Conservation (phyloP, 2,329 filamentous ascomycete species). For the Alternaria hordeiaustralica region DNA sequence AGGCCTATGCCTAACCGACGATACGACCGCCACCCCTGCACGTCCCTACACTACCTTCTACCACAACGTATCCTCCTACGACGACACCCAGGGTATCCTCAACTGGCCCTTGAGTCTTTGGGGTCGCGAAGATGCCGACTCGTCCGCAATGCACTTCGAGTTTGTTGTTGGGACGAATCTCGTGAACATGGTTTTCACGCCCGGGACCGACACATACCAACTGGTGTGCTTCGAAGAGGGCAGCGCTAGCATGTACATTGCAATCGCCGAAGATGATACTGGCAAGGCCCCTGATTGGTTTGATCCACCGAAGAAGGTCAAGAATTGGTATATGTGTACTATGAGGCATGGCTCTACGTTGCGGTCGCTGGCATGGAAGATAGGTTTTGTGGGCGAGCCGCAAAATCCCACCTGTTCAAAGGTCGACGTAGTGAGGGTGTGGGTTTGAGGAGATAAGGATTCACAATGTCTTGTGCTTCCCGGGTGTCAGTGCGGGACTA, state of each 20-base stretch:
- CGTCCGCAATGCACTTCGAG: slow-evolving; percentile 40
- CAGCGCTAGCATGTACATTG: slow-evolving; percentile 42
- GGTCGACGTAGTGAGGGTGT: slow-evolving; percentile 47
- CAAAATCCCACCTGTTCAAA: slow-evolving; percentile 54
- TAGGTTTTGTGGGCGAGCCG: slow-evolving; percentile 43
- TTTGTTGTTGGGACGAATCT: slow-evolving; percentile 46
- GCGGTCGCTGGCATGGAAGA: slow-evolving; percentile 50
- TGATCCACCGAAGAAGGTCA: slow-evolving; percentile 23
- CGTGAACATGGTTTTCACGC: slow-evolving; percentile 48
- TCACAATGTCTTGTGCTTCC: not conserved
- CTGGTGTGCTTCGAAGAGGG: slow-evolving; percentile 48
- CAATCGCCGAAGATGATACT: slow-evolving; percentile 37
- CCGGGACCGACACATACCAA: slow-evolving; percentile 21
- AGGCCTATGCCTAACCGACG: slow-evolving; percentile 38
- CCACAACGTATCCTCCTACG: slow-evolving; percentile 33
- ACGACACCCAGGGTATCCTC: slow-evolving; percentile 17
- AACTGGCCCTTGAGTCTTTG: slow-evolving; percentile 14
- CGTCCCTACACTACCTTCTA: slow-evolving; percentile 32
- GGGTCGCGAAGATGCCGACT: slow-evolving; percentile 11
- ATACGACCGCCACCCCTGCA: slow-evolving; percentile 10
- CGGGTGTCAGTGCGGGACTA: not conserved
- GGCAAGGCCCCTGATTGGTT: slow-evolving; percentile 39
- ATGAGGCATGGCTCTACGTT: slow-evolving; percentile 49
- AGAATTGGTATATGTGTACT: slow-evolving; percentile 54
- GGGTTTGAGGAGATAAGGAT: slow-evolving; percentile 11